Evolutionary conservation across 139 green algal genomes (phyloP), one percentile per base, ranked within the genome.

Genomic region (Coccomyxa sp.): DNA sequence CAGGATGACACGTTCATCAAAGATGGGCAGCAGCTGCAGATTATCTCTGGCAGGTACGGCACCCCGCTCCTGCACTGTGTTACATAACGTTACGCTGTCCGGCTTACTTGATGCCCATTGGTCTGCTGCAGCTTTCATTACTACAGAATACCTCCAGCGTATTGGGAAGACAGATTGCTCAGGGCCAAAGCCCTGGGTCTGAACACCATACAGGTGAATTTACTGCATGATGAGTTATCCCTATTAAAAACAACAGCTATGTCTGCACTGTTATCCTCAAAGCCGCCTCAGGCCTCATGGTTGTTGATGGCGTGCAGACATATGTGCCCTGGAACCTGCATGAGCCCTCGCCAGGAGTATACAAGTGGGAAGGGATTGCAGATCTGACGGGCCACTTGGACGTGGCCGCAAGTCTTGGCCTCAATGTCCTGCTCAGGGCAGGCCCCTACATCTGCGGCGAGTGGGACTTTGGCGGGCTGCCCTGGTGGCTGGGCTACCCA

Each of bases 271-370:
- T 58, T 64, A 7, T n/a, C n/a, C n/a, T n/a, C n/a, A 64, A 3
- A 10, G 50, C 50, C 5, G 50, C 50, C 22, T 5, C 27, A 31
- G 18, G 27, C 27, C 50, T 2, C 22, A 3, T 64, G 50, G 5
- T 64, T 64, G 22, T 64, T 18, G 18, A 64, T 64, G 50, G 50
- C 27, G 31, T 8, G n/a, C 76, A 87, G 77, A 73, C 81, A 0
- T 91, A 92, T 74, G 78, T 89, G 2, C 87, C 87, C 9, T 92
- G 88, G 88, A 88, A 90, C 55, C 71, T 86, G 58, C 88, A 92
- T 73, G 86, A 92, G 73, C 81, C 85, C 0, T 58, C 50, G 37
- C 87, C 85, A 1, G 86, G 86, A 3, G 27, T 75, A 24, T 86
- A 74, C 10, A 35, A 29, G 22, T 90, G 81, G 79, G 16, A 58